Base-by-base conservation (phyloP, 306 rosid genomes). In the Vigna nakashimae region DNA sequence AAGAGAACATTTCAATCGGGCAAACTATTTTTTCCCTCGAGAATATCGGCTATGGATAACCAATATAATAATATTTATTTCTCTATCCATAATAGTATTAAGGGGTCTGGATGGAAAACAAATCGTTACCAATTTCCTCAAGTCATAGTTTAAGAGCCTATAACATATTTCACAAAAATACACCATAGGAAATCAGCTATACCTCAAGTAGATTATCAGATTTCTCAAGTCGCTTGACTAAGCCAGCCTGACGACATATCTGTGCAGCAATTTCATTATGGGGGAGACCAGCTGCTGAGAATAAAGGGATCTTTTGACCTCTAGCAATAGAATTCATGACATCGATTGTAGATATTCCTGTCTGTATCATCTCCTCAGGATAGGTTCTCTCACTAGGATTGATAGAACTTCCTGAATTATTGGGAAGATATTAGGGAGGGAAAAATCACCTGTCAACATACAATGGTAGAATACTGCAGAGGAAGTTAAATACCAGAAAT, bases 211-310 rank as follows among this genome's bases (percentile, higher is more conserved):
- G 97, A 84, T 89, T 90, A 11, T 90, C 92, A 65, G 97, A 55
- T 83, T 90, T 90, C 96, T 96, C 98, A 83, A 96, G 71, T 78
- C 99, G 91, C 90, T 92, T 96, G 77, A 96, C 99, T 87, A 96
- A 82, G 70, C 99, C 99, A 85, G 99, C 99, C 82, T 96, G 99
- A 73, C 99, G 99, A 84, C 99, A 96, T 66, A 96, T 96, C 84
- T 96, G 99, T 42, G 99, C 99, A 81, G 99, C 99, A 18, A 96
- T 96, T 88, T 96, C 99, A 75, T 92, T 96, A 78, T 96, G 99
- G 69, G 99, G 98, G 69, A 96, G 99, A 90, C 99, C 99, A 51
- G 99, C 99, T 84, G 99, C 99, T 45, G 99, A 96, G 86, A 96
- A 96, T 57, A 96, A 90, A 34, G 99, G 99, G 77, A 92, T 96